Percentiles rank a stretch among this genome's conserved stretches.
phyloP scores from a whole-genome alignment of 2,329 filamentous ascomycete genomes.

The Cladosporium velox region DNA sequence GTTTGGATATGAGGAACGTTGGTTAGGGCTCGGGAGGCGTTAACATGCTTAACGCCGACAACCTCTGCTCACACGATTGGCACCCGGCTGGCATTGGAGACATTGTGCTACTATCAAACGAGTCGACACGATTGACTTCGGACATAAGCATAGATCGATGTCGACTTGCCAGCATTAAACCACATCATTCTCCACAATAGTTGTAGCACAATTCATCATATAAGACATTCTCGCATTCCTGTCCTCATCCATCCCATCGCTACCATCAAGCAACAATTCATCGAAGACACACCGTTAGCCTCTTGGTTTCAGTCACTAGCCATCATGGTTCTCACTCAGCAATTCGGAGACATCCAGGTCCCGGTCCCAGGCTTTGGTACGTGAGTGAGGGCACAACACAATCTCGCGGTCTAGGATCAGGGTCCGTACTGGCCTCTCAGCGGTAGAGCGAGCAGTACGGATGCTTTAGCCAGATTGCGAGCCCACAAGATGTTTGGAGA shows the following conservation, averaged over 20 bases:
- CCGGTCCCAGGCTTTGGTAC: slow-evolving; percentile 47
- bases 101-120: background rate
- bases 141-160: background rate
- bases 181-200: background rate
- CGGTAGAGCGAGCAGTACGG: background rate
- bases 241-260: background rate
- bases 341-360: slow-evolving; percentile 21
- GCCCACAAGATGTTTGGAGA: background rate
- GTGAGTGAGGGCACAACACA: background rate
- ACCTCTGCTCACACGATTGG: background rate
- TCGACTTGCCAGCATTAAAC: background rate
- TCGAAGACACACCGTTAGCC: background rate
- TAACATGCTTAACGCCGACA: background rate
- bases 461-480: background rate
- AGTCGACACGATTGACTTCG: background rate
- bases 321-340: slow-evolving; percentile 15
- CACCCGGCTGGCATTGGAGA: background rate
- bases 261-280: background rate
- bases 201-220: background rate
- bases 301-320: too few relatives aligned
- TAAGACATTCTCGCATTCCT: background rate
- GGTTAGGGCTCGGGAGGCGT: background rate
- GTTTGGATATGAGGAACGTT: background rate
- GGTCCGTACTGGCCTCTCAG: background rate
- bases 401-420: background rate